Base-by-base conservation (phyloP, 2,329 filamentous ascomycete species). In the Ascochyta lentis region DNA sequence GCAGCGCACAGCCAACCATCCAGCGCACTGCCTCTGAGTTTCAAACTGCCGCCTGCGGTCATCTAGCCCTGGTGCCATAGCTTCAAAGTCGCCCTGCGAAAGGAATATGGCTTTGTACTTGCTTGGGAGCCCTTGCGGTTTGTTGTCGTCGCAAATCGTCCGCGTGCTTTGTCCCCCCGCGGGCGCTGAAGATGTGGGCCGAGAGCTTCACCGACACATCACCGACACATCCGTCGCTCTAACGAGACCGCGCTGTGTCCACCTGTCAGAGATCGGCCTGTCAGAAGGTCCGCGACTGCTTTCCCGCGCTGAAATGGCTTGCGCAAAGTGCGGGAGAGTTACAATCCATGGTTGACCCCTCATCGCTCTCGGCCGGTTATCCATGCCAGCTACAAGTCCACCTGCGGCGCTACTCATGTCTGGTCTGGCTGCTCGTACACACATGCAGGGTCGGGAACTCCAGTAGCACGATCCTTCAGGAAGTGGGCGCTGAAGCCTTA, bases 181-280 rank as follows among this genome's bases (percentile, higher is more conserved):
- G 37, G 58, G 51, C 55, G 48, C 40, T 61, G 46, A 45, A 13
- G 49, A 49, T 47, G 54, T 57, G 58, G 61, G 66, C 60, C 66
- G 63, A 68, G 55, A 60, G 54, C 64, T 68, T 69, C 69, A 70
- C 69, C 69, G 70, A 70, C 70, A 67, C 43, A 59, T 52, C 60
- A 62, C 66, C 68, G 62, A 61, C 58, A 59, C 64, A 65, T 64
- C 66, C 64, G 65, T 64, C 33, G 38, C 53, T 51, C 33, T 51
- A 63, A 62, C 59, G 59, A 61, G 56, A 61, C 42, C 15, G 54
- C 54, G 46, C 54, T 23, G 54, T 67, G 49, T 58, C 60, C 59
- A 51, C 37, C 59, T 55, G 58, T 58, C 54, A 49, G 59, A 53
- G 57, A 65, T 53, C 40, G 54, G 38, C 54, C 60, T 62, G 56